phyloP scores from a whole-genome alignment of 768 basidiomycete genomes.

The Melanogaster broomeanus region DNA sequence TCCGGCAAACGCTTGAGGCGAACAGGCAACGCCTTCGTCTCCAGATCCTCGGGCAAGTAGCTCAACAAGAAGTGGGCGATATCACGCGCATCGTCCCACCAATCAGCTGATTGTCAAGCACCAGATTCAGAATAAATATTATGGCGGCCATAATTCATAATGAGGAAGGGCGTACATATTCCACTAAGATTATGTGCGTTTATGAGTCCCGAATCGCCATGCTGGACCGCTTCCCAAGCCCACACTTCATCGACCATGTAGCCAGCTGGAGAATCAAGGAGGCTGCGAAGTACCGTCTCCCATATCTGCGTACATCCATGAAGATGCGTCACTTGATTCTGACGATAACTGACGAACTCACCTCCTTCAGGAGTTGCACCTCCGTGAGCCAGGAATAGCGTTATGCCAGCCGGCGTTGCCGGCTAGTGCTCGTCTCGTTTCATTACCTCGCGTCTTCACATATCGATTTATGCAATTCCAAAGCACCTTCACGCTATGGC shows the following conservation, averaged over 20 bases:
- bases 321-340: not conserved
- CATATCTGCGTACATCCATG: conserved; percentile 56
- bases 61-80: conserved; percentile 72
- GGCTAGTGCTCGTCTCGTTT: not conserved
- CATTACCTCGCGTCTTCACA: conserved; percentile 34
- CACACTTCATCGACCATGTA: conserved; percentile 69
- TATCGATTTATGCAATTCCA: conserved; percentile 80
- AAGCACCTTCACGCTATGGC: conserved; percentile 38
- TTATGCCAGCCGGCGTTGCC: conserved; percentile 47
- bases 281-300: conserved; percentile 62
- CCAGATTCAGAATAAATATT: not conserved
- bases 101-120: conserved; percentile 65
- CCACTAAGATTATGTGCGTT: conserved; percentile 59
- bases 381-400: conserved; percentile 78
- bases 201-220: conserved; percentile 80
- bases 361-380: conserved; percentile 92
- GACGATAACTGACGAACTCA: conserved; percentile 25
- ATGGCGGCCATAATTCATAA: too few relatives aligned
- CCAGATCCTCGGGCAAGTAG: conserved; percentile 55
- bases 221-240: conserved; percentile 81
- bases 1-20: conserved; percentile 52
- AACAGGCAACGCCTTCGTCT: conserved; percentile 44
- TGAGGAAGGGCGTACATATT: conserved; percentile 58
- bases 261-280: conserved; percentile 47
- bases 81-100: conserved; percentile 78